Percentiles rank a stretch among this genome's conserved stretches.
Conservation (phyloP, 805 yeast genomes). For the Hemisphaericaspora nanyangensis region DNA sequence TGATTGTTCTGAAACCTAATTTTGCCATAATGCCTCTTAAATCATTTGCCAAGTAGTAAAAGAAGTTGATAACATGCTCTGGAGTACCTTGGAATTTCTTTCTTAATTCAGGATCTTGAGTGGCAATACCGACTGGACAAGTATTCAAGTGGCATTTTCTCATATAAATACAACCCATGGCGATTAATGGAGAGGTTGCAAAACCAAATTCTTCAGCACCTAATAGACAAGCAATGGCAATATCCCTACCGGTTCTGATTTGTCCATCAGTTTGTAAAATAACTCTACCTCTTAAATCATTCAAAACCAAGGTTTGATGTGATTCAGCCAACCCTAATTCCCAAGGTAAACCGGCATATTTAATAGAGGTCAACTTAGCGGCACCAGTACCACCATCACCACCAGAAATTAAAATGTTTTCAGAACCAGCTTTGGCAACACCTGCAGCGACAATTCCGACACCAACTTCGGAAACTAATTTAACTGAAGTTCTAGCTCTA, state of each 20-base stretch:
- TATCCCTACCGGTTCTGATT: constrained; percentile 93
- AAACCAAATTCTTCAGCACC: constrained; percentile 99
- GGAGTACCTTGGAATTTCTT: constrained; percentile 94
- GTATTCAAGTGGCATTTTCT: constrained; percentile 82
- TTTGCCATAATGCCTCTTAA: constrained; percentile 90
- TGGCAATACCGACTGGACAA: constrained; percentile 98
- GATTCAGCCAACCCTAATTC: constrained; percentile 97
- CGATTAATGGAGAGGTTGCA: constrained; percentile 94
- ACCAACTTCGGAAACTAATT: constrained; percentile 96
- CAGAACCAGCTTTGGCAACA: constrained; percentile 98
- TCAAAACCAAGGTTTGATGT: constrained; percentile 93
- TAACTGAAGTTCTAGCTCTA: constrained; percentile 93
- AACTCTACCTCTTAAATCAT: constrained; percentile 94
- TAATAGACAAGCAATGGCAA: constrained; percentile 89
- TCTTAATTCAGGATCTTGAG: constrained; percentile 94
- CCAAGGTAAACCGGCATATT: constrained; percentile 98
- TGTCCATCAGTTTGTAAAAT: constrained; percentile 98
- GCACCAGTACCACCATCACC: constrained; percentile 99
- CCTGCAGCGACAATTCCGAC: constrained; percentile 99
- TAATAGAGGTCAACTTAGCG: constrained; percentile 94
- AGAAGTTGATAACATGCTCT: constrained; percentile 96
- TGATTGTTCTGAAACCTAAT: constrained; percentile 91
- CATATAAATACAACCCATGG: constrained; percentile 97
- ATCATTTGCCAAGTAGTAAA: constrained; percentile 91
- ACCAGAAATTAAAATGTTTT: constrained; percentile 91